Evolutionary conservation across 2,329 filamentous ascomycete species (phyloP).

Genomic region (Byssothecium circinans): DNA sequence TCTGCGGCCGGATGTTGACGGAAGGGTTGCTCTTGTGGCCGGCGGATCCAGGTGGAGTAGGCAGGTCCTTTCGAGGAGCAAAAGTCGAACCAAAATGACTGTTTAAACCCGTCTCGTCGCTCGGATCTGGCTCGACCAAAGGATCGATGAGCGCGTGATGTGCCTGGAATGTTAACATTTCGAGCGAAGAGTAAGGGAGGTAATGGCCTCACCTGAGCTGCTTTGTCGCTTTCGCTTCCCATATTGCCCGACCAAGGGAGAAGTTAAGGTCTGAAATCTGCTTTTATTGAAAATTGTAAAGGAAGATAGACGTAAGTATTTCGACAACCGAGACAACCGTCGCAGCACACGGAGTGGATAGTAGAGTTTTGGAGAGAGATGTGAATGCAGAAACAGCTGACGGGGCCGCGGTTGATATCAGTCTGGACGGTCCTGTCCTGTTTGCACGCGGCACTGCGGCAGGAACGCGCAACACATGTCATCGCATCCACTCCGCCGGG

Average conservation of each 20-base stretch:
- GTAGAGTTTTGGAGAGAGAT: conserved; percentile 5
- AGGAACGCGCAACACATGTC: conserved; percentile 39
- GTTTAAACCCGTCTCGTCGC: conserved; percentile 67
- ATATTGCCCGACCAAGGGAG: conserved; percentile 9
- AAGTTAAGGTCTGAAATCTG: conserved; percentile 3
- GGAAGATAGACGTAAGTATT: too few relatives aligned
- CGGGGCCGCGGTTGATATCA: conserved; percentile 20
- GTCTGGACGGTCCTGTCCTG: neutral
- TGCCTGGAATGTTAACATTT: conserved; percentile 52
- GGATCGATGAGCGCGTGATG: conserved; percentile 69
- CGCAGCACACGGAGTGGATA: too few relatives aligned
- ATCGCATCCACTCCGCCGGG: conserved; percentile 19
- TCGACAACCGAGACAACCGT: too few relatives aligned
- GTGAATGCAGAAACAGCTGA: conserved; percentile 3
- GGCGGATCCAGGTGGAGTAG: conserved; percentile 36
- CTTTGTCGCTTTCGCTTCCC: conserved; percentile 13
- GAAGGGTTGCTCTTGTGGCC: conserved; percentile 29
- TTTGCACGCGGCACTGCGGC: conserved; percentile 23
- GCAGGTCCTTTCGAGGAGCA: conserved; percentile 33
- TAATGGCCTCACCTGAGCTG: conserved; percentile 16
- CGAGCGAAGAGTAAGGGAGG: neutral
- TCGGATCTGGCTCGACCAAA: conserved; percentile 67
- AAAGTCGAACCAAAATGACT: conserved; percentile 57
- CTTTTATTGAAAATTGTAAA: too few relatives aligned
- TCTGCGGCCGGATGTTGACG: conserved; percentile 31